These are phyloP conservation scores for Nemania sp. DNA, from an alignment of 2,329 filamentous ascomycete species.

Conservation along the genomic window DNA sequence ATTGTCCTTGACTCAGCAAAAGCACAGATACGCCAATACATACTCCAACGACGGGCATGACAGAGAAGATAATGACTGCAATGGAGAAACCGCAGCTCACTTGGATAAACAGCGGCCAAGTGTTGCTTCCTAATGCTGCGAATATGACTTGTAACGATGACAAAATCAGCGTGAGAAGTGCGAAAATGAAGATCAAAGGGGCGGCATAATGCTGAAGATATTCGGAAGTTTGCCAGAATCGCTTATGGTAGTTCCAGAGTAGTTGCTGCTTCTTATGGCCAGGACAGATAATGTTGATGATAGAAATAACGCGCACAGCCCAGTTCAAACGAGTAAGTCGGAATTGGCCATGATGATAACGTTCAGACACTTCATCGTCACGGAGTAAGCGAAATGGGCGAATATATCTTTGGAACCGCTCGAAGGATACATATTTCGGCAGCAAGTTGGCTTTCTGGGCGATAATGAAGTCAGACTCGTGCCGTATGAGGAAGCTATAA, in stretches of 20 bases:
- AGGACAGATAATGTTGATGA: not conserved
- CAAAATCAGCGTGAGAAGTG: not conserved
- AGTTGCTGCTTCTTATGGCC: not conserved
- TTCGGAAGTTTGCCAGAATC: not conserved
- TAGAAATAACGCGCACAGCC: not conserved
- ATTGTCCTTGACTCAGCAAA: no score
- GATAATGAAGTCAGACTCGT: constrained; percentile 43
- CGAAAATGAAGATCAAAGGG: not conserved
- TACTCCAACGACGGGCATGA: no score
- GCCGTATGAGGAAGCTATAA: constrained; percentile 39
- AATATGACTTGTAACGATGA: not conserved
- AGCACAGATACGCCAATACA: no score
- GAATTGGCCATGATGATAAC: not conserved
- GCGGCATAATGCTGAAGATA: not conserved
- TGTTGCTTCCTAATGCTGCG: not conserved
- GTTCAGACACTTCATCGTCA: not conserved
- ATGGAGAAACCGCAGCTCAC: not conserved
- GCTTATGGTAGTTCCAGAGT: not conserved
- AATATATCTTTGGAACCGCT: not conserved
- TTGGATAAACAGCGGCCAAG: not conserved
- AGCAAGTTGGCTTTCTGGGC: constrained; percentile 31
- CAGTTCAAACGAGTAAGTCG: not conserved
- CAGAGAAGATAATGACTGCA: not conserved
- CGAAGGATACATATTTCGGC: not conserved
- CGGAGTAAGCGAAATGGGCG: not conserved